A percentile compares a stretch with the other conserved stretches of the same genome.
Conservation (phyloP, 2,329 filamentous ascomycete species). For the Xylaria sp. region DNA sequence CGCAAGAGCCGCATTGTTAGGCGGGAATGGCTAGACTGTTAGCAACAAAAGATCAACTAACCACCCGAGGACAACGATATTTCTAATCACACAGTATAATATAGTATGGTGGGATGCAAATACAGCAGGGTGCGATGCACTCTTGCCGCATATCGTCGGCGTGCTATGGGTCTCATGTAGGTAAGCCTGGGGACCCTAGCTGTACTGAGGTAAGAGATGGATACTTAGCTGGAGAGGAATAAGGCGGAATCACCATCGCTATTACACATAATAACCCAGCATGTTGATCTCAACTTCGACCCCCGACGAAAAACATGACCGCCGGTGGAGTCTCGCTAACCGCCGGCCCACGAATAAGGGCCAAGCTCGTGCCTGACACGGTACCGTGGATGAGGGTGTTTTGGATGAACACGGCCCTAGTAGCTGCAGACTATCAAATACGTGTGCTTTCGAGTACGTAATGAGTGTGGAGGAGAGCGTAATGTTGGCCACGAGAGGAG, state of each 20-base stretch:
- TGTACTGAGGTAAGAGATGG: constrained; percentile 15
- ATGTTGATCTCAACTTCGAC: constrained; percentile 35
- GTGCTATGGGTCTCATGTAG: constrained; percentile 20
- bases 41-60: background rate
- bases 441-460: constrained; percentile 31
- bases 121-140: background rate
- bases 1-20: constrained; percentile 34
- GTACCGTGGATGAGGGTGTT: constrained; percentile 19
- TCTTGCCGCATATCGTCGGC: background rate
- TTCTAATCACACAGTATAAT: background rate
- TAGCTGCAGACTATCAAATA: constrained; percentile 11
- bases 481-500: constrained; percentile 24
- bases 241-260: constrained; percentile 18
- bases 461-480: constrained; percentile 30
- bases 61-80: constrained; percentile 11
- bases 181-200: constrained; percentile 10
- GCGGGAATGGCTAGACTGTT: background rate
- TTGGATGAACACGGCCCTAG: constrained; percentile 16
- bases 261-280: constrained; percentile 33
- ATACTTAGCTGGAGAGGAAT: background rate
- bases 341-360: constrained; percentile 23
- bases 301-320: constrained; percentile 18
- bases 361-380: constrained; percentile 12
- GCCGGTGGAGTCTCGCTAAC: constrained; percentile 16
- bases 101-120: background rate